Evolutionary conservation across 331 rosid species (phyloP), one percentile per base, ranked within the genome.

Genomic region (Cydonia oblonga): DNA sequence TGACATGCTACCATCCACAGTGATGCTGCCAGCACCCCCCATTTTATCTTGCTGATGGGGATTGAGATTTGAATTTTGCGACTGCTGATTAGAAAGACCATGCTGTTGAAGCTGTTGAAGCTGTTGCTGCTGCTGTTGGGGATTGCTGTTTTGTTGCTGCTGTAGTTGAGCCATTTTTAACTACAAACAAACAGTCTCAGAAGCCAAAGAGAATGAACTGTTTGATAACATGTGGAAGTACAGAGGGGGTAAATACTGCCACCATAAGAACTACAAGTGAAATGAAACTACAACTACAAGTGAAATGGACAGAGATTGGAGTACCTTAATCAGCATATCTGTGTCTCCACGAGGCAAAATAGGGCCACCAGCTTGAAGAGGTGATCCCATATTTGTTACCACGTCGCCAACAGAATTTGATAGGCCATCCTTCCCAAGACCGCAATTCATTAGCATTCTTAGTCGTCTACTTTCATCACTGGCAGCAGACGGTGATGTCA

Each of bases 41-140:
- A 86, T 86, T 79, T 91, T 95, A 81, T 95, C 99, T 86, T 90
- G 98, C 75, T 84, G 99, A 42, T 90, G 99, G 78, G 90, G 73
- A 81, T 76, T 91, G 76, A 84, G 93, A 78, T 80, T 95, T 59
- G 97, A 84, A 70, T 76, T 67, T 78, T 89, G 99, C 38, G 96
- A 78, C 78, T 90, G 97, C 84, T 86, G 97, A 82, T 72, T 87
- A 23, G 93, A 87, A 80, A 95, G 99, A 73, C 87, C 74, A 40
- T 88, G 96, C 80, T 86, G 98, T 84, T 86, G 98, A 83, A 49
- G 54, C 70, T 86, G 79, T 20, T 74, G 83, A 92, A 85, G 51
- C 72, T 86, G 79, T 30, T 73, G 83, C 76, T 88, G 97, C 67
- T 77, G 86, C 75, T 82, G 97, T 67, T 85, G 96, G 40, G 85